phyloP scores from a whole-genome alignment of 305 asterid species.

The Andrographis paniculata region DNA sequence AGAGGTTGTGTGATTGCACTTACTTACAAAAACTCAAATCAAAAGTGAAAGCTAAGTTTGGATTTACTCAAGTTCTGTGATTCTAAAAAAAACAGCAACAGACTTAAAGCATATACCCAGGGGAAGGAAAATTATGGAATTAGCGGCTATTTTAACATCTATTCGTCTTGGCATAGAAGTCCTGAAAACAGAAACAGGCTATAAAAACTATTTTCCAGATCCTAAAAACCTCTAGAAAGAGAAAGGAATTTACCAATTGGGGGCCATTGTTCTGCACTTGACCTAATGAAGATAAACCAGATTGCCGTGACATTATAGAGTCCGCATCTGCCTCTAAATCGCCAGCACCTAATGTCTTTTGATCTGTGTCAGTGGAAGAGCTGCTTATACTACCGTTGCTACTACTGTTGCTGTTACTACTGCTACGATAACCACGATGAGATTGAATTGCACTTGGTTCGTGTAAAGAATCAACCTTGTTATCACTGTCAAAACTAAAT shows the following conservation, averaged over 20 bases:
- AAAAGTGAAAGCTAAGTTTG: background rate
- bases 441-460: slow-evolving; percentile 58
- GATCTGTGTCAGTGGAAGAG: slow-evolving; percentile 87
- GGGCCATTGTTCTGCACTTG: slow-evolving; percentile 52
- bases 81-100: background rate
- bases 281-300: slow-evolving; percentile 79
- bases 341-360: slow-evolving; percentile 59
- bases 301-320: slow-evolving; percentile 74
- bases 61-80: too few species aligned
- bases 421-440: slow-evolving; percentile 68
- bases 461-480: slow-evolving; percentile 53
- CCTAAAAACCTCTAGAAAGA: slow-evolving; percentile 1
- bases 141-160: background rate
- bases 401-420: slow-evolving; percentile 88
- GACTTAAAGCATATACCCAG: background rate
- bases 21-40: slow-evolving; percentile 3
- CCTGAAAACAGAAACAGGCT: slow-evolving; percentile 1
- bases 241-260: slow-evolving; percentile 41
- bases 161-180: background rate
- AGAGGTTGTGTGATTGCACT: background rate
- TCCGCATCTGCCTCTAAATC: slow-evolving; percentile 99
- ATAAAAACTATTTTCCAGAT: slow-evolving; percentile 5
- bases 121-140: background rate
- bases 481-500: slow-evolving; percentile 45
- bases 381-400: slow-evolving; percentile 82